Percentiles rank a stretch among this genome's conserved stretches.
Evolutionary conservation across 1,284 basidiomycete genomes (phyloP).

Genomic region (Boletus semigastroideus): DNA sequence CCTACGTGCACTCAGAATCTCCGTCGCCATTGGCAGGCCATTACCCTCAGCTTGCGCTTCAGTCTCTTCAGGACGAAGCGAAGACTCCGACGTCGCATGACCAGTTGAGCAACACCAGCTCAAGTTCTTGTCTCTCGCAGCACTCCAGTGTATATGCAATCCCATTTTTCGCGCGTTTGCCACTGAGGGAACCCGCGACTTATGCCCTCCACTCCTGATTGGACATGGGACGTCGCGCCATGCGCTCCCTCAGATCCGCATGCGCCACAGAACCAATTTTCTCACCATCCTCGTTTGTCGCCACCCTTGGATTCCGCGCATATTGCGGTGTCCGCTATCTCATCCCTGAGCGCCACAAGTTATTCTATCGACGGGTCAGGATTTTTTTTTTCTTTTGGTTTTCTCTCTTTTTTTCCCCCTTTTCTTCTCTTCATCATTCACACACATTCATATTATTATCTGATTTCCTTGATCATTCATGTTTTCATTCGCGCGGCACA

Average conservation of each 20-base stretch:
- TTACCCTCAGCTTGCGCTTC: slow-evolving; percentile 53
- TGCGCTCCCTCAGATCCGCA: slow-evolving; percentile 22
- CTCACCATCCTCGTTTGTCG: slow-evolving; percentile 13
- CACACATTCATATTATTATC: slow-evolving; percentile 31
- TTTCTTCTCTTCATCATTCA: too few relatives aligned
- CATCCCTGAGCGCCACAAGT: neutral
- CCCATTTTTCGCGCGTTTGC: slow-evolving; percentile 22
- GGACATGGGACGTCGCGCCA: slow-evolving; percentile 25
- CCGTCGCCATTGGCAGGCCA: slow-evolving; percentile 57
- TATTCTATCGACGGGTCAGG: slow-evolving; percentile 6
- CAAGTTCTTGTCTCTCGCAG: slow-evolving; percentile 3
- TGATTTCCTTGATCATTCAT: slow-evolving; percentile 23
- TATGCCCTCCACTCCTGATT: slow-evolving; percentile 16
- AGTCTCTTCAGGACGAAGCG: slow-evolving; percentile 58
- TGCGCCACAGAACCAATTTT: slow-evolving; percentile 20
- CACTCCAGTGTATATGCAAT: slow-evolving; percentile 26
- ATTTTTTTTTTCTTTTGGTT: slow-evolving; percentile 8
- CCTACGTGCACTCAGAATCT: slow-evolving; percentile 57
- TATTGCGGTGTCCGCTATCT: slow-evolving; percentile 12
- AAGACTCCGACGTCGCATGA: slow-evolving; percentile 36
- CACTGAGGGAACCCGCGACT: slow-evolving; percentile 22
- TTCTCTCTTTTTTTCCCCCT: slow-evolving; percentile 1
- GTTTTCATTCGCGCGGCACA: slow-evolving; percentile 22
- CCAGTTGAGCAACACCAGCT: slow-evolving; percentile 18
- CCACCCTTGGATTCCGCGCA: slow-evolving; percentile 24